phyloP scores from a whole-genome alignment of 495 filamentous ascomycete species.

The Talaromyces proteolyticus region DNA sequence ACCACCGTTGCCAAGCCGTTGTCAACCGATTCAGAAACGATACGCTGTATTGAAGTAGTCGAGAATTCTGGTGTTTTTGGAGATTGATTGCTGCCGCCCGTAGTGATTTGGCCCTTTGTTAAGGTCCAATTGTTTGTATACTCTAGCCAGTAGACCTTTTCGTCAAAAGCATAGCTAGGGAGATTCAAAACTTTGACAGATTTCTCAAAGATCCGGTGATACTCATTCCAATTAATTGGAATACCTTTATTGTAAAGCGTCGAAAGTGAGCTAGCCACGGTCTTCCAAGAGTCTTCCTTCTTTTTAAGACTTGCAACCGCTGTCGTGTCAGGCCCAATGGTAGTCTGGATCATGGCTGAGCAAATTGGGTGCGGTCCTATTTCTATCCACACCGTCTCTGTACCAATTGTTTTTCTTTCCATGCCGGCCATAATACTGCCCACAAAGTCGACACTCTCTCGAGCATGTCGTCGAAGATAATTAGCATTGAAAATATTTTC shows the following conservation, averaged over 20 bases:
- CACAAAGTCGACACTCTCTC: conserved; percentile 70
- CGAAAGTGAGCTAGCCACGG: conserved; percentile 50
- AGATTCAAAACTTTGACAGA: conserved; percentile 59
- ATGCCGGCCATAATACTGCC: conserved; percentile 50
- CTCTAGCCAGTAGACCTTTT: conserved; percentile 78
- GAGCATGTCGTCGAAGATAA: conserved; percentile 64
- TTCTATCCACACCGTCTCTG: conserved; percentile 50
- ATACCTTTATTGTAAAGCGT: conserved; percentile 59
- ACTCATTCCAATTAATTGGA: conserved; percentile 71
- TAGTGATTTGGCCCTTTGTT: conserved; percentile 29
- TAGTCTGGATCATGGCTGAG: conserved; percentile 62
- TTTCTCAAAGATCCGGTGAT: conserved; percentile 61
- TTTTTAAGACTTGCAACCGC: conserved; percentile 53
- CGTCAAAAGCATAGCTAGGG: conserved; percentile 70
- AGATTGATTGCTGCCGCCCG: conserved; percentile 17
- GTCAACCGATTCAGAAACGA: conserved; percentile 47
- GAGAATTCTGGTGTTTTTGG: conserved; percentile 34
- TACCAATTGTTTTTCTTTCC: conserved; percentile 23
- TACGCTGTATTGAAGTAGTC: conserved; percentile 59
- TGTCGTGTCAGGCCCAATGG: conserved; percentile 48
- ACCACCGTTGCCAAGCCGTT: conserved; percentile 48
- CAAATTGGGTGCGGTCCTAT: conserved; percentile 67
- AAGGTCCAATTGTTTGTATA: conserved; percentile 57
- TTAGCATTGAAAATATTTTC: conserved; percentile 51
- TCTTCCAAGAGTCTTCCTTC: conserved; percentile 57